phyloP scores from a whole-genome alignment of 129 eudicot species.

The Scalesia atractyloides region DNA sequence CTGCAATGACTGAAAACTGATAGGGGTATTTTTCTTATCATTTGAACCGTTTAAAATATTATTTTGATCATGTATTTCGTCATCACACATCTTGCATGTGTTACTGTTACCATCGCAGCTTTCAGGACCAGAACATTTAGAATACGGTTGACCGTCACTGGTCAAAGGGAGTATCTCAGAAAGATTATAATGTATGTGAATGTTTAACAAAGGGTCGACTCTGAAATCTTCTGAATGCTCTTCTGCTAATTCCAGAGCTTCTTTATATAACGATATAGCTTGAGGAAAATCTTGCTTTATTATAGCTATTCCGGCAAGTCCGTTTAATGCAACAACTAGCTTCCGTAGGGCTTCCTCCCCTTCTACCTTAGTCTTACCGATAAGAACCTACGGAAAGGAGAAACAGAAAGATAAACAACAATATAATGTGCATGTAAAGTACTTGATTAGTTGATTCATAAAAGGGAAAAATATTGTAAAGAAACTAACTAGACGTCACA shows the following conservation, averaged over 20 bases:
- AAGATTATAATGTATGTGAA: slow-evolving; percentile 86
- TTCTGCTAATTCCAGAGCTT: slow-evolving; percentile 65
- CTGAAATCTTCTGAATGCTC: slow-evolving; percentile 89
- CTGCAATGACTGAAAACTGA: slow-evolving; percentile 52
- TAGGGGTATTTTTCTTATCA: slow-evolving; percentile 25
- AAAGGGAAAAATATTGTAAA: slow-evolving; percentile 8
- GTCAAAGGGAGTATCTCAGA: slow-evolving; percentile 68
- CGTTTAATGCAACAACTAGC: slow-evolving; percentile 79
- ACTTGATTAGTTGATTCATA: background rate
- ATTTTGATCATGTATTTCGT: slow-evolving; percentile 31
- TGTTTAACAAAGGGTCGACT: slow-evolving; percentile 80
- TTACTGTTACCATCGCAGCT: slow-evolving; percentile 33
- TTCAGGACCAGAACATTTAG: slow-evolving; percentile 35
- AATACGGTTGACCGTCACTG: slow-evolving; percentile 19
- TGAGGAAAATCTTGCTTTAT: slow-evolving; percentile 67
- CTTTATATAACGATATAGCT: slow-evolving; percentile 72
- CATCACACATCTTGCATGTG: slow-evolving; percentile 36
- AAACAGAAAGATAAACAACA: slow-evolving; percentile 11
- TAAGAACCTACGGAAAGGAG: slow-evolving; percentile 63
- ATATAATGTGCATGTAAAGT: background rate
- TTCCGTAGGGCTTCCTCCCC: slow-evolving; percentile 95
- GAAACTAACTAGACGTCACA: background rate
- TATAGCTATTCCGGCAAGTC: slow-evolving; percentile 86
- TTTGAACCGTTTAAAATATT: slow-evolving; percentile 25
- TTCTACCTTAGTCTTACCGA: slow-evolving; percentile 89